Base-by-base conservation (phyloP, 208 protist species). In the Jaenimonas drosophilae region DNA sequence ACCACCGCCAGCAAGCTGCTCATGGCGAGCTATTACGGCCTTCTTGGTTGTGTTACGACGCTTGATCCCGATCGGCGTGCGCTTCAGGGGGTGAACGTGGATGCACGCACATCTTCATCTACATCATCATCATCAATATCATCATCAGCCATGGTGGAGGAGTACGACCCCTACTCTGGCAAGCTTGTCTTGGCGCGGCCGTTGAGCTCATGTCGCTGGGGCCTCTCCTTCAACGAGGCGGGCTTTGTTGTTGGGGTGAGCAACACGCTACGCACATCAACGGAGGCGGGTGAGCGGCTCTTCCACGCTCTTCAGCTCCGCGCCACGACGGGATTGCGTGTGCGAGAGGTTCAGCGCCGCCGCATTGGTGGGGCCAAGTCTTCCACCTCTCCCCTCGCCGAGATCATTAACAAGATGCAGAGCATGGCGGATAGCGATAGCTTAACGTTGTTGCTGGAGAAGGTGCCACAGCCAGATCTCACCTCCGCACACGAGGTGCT, bases 1-100 rank as follows among this genome's bases (percentile, higher is more conserved):
- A n/a, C n/a, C n/a, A n/a, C n/a, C n/a, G n/a, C n/a, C n/a, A n/a
- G n/a, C n/a, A n/a, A 49, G 16, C 51, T 75, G 20, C 33, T 73
- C 14, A 40, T 59, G 14, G 41, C 69, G 37, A 46, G 51, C 2
- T 84, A 75, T 53, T 78, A 76, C 57, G 72, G 49, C 54, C 53
- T 78, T 7, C 54, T 84, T 16, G 53, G 66, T 27, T 78, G 75
- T 69, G 50, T 73, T 34, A 29, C 76, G 17, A 68, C 66, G 40
- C 53, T 78, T 44, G 60, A 78, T 23, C 65, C 53, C 12, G 72
- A 80, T 29, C 57, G 72, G 5, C 48, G 62, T 9, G 38, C 40
- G 17, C 52, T 72, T 21, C 52, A 31, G 24, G 32, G 36, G 14
- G 28, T 26, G 25, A 41, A 37, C n/a, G n/a, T n/a, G n/a, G n/a